phyloP scores from a whole-genome alignment of 1,139 yeast species.

The Barnettozyma hawaiiensis region DNA sequence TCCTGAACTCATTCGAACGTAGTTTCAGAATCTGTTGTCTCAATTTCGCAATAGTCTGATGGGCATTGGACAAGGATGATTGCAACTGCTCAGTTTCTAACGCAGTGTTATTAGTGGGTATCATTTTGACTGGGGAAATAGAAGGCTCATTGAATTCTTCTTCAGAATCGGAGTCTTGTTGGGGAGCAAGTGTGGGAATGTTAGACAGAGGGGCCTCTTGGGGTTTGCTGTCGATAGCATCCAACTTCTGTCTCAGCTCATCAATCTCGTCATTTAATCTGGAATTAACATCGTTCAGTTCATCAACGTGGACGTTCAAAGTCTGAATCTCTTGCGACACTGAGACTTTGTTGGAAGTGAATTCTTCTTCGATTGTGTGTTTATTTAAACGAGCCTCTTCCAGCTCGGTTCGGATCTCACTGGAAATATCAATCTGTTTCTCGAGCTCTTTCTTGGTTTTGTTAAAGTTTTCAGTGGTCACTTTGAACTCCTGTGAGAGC shows the following conservation, averaged over 20 bases:
- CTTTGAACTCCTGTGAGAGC: constrained; percentile 41
- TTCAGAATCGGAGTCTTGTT: constrained; percentile 23
- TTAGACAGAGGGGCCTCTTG: constrained; percentile 9
- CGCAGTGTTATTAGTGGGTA: constrained; percentile 46
- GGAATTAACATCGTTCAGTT: constrained; percentile 62
- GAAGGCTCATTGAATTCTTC: constrained; percentile 27
- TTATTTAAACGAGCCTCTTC: constrained; percentile 45
- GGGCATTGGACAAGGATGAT: constrained; percentile 62
- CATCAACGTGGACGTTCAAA: constrained; percentile 45
- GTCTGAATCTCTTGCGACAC: constrained; percentile 40
- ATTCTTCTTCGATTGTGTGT: constrained; percentile 35
- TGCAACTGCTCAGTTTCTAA: constrained; percentile 65
- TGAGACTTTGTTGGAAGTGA: constrained; percentile 32
- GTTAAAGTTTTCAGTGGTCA: constrained; percentile 29
- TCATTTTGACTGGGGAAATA: constrained; percentile 37
- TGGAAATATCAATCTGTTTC: constrained; percentile 25
- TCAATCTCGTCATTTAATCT: constrained; percentile 42
- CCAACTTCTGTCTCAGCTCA: constrained; percentile 26
- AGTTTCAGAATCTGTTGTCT: constrained; percentile 44
- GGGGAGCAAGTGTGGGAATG: constrained; percentile 23
- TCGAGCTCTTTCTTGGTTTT: constrained; percentile 33
- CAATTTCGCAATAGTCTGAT: constrained; percentile 51
- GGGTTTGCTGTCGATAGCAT: constrained; percentile 12
- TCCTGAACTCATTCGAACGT: constrained; percentile 27
- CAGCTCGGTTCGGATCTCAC: constrained; percentile 38